Base-by-base conservation (phyloP, 768 basidiomycete genomes). In the Tricholoma bakamatsutake region DNA sequence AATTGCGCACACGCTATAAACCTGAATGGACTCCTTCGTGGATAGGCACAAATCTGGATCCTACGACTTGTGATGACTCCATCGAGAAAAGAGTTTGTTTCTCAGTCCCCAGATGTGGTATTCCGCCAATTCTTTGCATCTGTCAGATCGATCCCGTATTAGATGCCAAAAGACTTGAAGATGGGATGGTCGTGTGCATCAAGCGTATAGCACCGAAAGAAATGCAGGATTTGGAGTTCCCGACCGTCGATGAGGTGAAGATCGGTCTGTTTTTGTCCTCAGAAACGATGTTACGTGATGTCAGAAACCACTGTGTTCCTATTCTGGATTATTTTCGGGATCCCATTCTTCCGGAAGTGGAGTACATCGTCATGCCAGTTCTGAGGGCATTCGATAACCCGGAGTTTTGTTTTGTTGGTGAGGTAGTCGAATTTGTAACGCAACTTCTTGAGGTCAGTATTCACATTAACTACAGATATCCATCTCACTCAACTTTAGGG, bases 341-440 rank as follows among this genome's bases (percentile, higher is more conserved):
- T 35, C 61, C 61, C 11, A 49, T 51, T 10, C 55, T 55, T 0
- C 52, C 54, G 2, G 42, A 65, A 5, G 53, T 60, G 0, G 31
- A 34, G 9, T 64, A 68, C 1, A 48, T 73, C 1, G 64, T 71
- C 1, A 76, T 74, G 69, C 77, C 76, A 0, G 54, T 73, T 1
- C 65, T 77, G 11, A 66, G 72, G 50, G 61, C 64, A 13, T 74
- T 71, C 50, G 68, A 73, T 47, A 67, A 73, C 54, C 71, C 70
- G 1, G 65, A 69, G 24, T 74, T 67, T 48, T 46, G 55, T 7
- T 55, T 59, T 13, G 61, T 65, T 5, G 61, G 58, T 10, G 71
- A 71, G 48, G 66, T 68, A 4, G 63, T 69, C 4, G 69, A 71
- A 57, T 69, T 71, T 50, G 66, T 72, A 9, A 65, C 64, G 3